These are phyloP conservation scores for Sanghuangporus sanghuang DNA, from an alignment of 1,284 basidiomycete genomes.

Conservation along the genomic window DNA sequence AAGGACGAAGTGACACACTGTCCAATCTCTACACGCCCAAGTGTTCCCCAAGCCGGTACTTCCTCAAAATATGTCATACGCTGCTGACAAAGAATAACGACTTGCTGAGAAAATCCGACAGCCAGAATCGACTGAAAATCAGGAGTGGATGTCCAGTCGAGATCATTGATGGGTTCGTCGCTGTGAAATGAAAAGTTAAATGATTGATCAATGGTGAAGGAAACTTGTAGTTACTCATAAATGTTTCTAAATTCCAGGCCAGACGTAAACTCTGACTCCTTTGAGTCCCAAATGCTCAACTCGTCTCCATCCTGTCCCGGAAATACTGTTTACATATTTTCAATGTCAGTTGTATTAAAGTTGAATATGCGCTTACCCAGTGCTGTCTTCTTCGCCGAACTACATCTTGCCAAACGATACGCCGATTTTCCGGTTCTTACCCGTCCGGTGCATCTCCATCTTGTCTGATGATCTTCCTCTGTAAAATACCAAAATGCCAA, in stretches of 20 bases:
- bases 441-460: constrained; percentile 67
- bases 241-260: constrained; percentile 72
- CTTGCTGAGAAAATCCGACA: constrained; percentile 71
- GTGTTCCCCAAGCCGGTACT: constrained; percentile 74
- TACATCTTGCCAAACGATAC: constrained; percentile 72
- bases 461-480: constrained; percentile 22
- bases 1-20: constrained; percentile 38
- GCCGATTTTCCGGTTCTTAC: constrained; percentile 67
- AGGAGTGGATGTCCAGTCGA: constrained; percentile 90
- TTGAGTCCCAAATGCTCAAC: constrained; percentile 91
- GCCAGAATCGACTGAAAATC: constrained; percentile 87
- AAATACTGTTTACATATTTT: constrained; percentile 40
- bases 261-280: constrained; percentile 88
- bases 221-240: constrained; percentile 45
- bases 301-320: constrained; percentile 57
- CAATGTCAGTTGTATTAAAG: constrained; percentile 13
- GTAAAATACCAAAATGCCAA: constrained; percentile 70
- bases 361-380: constrained; percentile 44
- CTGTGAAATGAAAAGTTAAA: not conserved
- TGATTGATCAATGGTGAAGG: not conserved
- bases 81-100: constrained; percentile 84
- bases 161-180: constrained; percentile 66
- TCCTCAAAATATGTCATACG: constrained; percentile 86
- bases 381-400: constrained; percentile 86
- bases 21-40: constrained; percentile 66